These are phyloP conservation scores for Symbiodinium natans DNA, from an alignment of 73 alveolate genomes.

Conservation along the genomic window DNA sequence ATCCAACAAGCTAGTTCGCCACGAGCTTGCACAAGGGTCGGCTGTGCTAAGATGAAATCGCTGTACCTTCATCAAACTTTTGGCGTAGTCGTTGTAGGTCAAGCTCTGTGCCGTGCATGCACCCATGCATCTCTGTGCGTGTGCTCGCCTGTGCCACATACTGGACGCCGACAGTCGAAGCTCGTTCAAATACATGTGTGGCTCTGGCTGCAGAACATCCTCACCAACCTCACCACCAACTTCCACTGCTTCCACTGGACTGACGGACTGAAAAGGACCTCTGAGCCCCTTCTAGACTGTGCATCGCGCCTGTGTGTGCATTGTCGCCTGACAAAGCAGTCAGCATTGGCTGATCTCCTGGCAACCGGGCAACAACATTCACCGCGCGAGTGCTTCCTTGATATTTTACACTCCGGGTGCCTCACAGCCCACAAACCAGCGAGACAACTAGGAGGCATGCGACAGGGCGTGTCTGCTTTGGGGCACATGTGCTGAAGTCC, in stretches of 20 bases:
- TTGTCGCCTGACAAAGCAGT: too few species aligned
- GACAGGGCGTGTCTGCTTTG: neutral
- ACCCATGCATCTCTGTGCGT: neutral
- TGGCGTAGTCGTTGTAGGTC: neutral
- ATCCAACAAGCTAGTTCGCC: neutral
- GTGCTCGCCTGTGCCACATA: neutral
- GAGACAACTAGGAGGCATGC: neutral
- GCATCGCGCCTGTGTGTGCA: neutral
- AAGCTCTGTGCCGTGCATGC: neutral
- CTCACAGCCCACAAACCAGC: neutral
- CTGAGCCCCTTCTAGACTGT: neutral
- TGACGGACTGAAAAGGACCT: neutral
- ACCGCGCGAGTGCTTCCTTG: neutral
- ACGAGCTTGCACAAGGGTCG: neutral
- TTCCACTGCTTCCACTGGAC: neutral
- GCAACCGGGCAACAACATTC: neutral
- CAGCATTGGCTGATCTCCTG: too few species aligned
- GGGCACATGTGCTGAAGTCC: neutral
- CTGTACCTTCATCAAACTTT: neutral
- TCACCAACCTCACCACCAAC: neutral
- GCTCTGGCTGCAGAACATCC: neutral
- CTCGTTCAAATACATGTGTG: neutral
- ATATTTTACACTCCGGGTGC: neutral
- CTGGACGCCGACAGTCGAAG: neutral
- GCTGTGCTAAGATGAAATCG: neutral